Conservation (phyloP, 768 basidiomycete species). For the Cystobasidium ongulense region DNA sequence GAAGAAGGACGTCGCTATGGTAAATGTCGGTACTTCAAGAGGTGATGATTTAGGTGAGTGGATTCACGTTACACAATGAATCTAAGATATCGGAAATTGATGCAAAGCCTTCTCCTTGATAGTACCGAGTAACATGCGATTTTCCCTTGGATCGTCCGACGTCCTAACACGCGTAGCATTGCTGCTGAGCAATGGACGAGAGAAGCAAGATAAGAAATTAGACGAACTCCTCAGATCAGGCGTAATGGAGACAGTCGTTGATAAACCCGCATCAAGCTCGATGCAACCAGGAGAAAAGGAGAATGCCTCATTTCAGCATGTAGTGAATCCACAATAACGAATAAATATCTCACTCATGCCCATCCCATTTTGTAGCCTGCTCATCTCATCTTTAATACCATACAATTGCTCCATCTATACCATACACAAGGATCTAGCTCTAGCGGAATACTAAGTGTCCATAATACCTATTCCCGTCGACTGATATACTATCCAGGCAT, state of each 20-base stretch:
- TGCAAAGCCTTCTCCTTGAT: neutral
- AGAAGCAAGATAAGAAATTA: neutral
- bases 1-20: slow-evolving; percentile 4
- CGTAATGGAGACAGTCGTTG: slow-evolving; percentile 21
- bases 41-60: slow-evolving; percentile 31
- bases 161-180: slow-evolving; percentile 23
- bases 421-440: no score
- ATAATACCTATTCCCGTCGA: no score
- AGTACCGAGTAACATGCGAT: slow-evolving; percentile 14
- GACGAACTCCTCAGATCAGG: slow-evolving; percentile 18
- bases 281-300: slow-evolving; percentile 10
- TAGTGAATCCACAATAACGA: slow-evolving; percentile 5
- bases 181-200: slow-evolving; percentile 2
- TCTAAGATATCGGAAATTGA: no score
- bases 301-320: neutral
- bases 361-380: no score
- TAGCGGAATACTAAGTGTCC: no score
- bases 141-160: slow-evolving; percentile 27
- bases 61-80: neutral
- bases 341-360: neutral
- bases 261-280: neutral
- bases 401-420: no score
- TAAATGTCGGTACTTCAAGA: slow-evolving; percentile 30
- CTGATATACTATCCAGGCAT: no score
- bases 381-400: no score